A percentile compares a stretch with the other conserved stretches of the same genome.
Evolutionary conservation across 257 asterid species (phyloP).

Genomic region (Solanum lignicaule): DNA sequence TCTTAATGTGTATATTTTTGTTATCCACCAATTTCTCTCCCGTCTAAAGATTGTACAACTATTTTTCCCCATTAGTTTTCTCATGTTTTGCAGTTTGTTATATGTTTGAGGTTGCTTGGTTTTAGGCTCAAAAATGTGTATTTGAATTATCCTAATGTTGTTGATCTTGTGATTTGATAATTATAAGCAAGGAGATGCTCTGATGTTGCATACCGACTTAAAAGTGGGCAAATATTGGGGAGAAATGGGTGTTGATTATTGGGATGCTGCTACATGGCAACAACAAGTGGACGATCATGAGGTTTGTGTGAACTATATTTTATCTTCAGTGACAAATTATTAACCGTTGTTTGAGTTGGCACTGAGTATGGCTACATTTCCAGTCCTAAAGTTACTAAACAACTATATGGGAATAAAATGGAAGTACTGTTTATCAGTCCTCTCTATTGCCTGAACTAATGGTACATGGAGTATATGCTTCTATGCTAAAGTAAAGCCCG

Average conservation of each 20-base stretch:
- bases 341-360: neutral
- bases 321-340: neutral
- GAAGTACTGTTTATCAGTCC: neutral
- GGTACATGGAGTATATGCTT: neutral
- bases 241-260: conserved; percentile 64
- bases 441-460: neutral
- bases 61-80: neutral
- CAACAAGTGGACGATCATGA: conserved; percentile 30
- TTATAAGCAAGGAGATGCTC: conserved; percentile 57
- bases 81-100: neutral
- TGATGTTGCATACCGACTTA: conserved; percentile 51
- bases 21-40: neutral
- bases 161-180: neutral
- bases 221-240: conserved; percentile 77
- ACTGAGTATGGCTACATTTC: neutral
- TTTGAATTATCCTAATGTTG: neutral
- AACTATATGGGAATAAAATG: neutral
- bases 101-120: neutral
- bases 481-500: neutral
- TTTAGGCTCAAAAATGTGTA: neutral
- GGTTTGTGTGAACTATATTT: conserved; percentile 35
- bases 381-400: neutral
- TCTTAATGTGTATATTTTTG: neutral
- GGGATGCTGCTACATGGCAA: conserved; percentile 65
- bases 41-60: neutral